Evolutionary conservation across 768 basidiomycete genomes (phyloP).

Genomic region (Porpolomopsis calyptriformis): DNA sequence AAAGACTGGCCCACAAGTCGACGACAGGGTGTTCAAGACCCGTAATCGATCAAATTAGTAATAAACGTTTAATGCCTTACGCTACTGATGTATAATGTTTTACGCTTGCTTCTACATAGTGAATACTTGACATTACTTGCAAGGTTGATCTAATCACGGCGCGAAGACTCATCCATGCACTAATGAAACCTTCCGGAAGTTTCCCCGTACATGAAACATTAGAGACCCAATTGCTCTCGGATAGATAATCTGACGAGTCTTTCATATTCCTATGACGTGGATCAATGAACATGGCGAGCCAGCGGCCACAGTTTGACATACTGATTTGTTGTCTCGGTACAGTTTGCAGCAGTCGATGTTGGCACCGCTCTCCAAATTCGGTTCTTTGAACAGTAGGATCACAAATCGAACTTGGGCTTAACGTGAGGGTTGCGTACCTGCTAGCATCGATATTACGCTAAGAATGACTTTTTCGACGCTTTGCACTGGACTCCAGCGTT

Average conservation of each 20-base stretch:
- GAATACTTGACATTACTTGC: too few relatives aligned
- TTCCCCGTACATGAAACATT: too few relatives aligned
- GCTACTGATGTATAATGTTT: constrained; percentile 2
- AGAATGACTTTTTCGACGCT: constrained; percentile 95
- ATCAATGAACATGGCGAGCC: background rate
- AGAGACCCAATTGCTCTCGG: constrained; percentile 75
- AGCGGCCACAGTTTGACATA: constrained; percentile 1
- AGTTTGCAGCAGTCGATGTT: constrained; percentile 97
- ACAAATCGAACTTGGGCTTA: constrained; percentile 2
- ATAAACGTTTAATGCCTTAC: constrained; percentile 1
- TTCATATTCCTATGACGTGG: constrained; percentile 59
- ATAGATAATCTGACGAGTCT: constrained; percentile 75
- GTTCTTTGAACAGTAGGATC: constrained; percentile 41
- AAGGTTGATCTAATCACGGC: too few relatives aligned
- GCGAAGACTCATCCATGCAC: too few relatives aligned
- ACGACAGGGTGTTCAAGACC: constrained; percentile 32
- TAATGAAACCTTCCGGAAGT: too few relatives aligned
- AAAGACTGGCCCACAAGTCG: constrained; percentile 23
- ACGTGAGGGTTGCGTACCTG: constrained; percentile 46
- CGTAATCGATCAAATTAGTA: constrained; percentile 7
- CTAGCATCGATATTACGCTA: constrained; percentile 95
- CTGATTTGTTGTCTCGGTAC: constrained; percentile 71
- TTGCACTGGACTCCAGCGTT: constrained; percentile 98
- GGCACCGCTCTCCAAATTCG: constrained; percentile 94
- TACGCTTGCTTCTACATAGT: too few relatives aligned